phyloP scores from a whole-genome alignment of 2,329 filamentous ascomycete genomes.

The Fusarium sp. region DNA sequence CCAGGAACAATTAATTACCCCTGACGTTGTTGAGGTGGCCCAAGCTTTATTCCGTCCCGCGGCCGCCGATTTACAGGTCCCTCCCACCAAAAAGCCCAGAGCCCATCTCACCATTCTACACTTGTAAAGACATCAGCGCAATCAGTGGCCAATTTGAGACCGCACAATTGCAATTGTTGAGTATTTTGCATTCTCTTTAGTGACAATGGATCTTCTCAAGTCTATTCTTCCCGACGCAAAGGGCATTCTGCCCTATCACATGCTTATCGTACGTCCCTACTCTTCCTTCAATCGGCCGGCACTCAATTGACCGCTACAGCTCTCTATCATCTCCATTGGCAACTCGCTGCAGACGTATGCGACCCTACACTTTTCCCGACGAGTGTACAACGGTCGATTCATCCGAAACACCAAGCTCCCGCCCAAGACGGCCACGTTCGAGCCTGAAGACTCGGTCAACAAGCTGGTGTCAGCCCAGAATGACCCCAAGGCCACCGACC shows the following conservation, averaged over 20 bases:
- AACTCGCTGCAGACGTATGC: conserved; percentile 89
- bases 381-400: conserved; percentile 82
- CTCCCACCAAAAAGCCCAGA: conserved; percentile 34
- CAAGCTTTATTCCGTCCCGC: conserved; percentile 41
- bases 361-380: conserved; percentile 84
- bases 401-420: conserved; percentile 62
- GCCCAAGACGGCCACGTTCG: conserved; percentile 54
- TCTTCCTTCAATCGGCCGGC: not conserved
- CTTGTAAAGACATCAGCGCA: not conserved
- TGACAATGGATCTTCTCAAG: conserved; percentile 59
- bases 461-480: conserved; percentile 63
- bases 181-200: not conserved
- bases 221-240: conserved; percentile 62
- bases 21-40: conserved; percentile 47
- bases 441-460: conserved; percentile 65
- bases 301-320: conserved; percentile 61
- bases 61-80: conserved; percentile 20
- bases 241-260: conserved; percentile 70
- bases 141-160: not conserved
- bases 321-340: conserved; percentile 83
- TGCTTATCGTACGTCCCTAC: conserved; percentile 62
- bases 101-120: conserved; percentile 6
- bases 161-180: conserved; percentile 22
- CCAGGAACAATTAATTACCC: conserved; percentile 27
- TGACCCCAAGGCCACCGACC: conserved; percentile 63